A percentile compares a stretch with the other conserved stretches of the same genome.
Evolutionary conservation across 352 stramenopile genomes (phyloP).

Genomic region (Phytophthora multivora): DNA sequence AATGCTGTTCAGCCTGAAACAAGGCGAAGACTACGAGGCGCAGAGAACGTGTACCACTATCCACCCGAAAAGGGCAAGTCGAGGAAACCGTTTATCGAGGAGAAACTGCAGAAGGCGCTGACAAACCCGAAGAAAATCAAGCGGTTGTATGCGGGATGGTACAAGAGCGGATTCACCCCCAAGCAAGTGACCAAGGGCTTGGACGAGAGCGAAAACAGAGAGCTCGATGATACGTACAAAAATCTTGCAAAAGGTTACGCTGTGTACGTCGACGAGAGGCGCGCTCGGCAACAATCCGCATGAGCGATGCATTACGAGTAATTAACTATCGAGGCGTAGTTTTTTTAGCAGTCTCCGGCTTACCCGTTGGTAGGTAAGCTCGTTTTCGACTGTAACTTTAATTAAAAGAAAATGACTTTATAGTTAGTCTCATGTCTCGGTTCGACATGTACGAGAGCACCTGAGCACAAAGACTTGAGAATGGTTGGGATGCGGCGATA

Average conservation of each 20-base stretch:
- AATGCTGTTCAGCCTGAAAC: not conserved
- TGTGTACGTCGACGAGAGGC: slow-evolving; percentile 10
- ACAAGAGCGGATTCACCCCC: slow-evolving; percentile 18
- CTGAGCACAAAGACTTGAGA: too few species aligned
- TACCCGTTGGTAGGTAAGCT: slow-evolving; percentile 13
- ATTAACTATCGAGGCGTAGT: not conserved
- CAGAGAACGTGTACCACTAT: not conserved
- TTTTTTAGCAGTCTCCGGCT: slow-evolving; percentile 5
- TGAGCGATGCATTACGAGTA: not conserved
- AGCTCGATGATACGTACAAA: slow-evolving; percentile 12
- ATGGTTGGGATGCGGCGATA: slow-evolving; percentile 9
- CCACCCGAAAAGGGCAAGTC: not conserved
- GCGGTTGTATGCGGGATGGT: slow-evolving; percentile 23
- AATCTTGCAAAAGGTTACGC: slow-evolving; percentile 18
- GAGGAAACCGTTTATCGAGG: slow-evolving; percentile 17
- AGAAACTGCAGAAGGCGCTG: slow-evolving; percentile 12
- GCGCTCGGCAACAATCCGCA: not conserved
- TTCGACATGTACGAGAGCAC: too few species aligned
- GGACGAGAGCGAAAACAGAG: slow-evolving; percentile 8
- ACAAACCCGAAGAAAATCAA: slow-evolving; percentile 16
- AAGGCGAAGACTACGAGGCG: slow-evolving; percentile 16
- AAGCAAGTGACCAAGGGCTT: slow-evolving; percentile 12
- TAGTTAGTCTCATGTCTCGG: too few species aligned
- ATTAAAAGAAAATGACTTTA: too few species aligned
- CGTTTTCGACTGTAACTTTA: not conserved